A percentile compares a stretch with the other conserved stretches of the same genome.
phyloP scores from a whole-genome alignment of 345 rosid species.

The Firmiana major region DNA sequence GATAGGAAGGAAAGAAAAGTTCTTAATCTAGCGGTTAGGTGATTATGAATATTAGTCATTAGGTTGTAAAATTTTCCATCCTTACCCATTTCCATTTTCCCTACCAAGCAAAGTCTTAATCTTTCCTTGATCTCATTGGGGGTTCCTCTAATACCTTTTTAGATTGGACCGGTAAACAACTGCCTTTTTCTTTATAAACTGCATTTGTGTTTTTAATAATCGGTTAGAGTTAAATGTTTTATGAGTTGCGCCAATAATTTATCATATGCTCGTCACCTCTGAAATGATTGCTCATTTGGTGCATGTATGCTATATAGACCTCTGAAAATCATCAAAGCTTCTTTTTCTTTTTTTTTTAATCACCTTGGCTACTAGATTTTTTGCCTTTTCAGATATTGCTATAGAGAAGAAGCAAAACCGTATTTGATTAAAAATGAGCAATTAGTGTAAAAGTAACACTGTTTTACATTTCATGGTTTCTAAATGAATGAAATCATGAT shows the following conservation, averaged over 20 bases:
- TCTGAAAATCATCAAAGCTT: neutral
- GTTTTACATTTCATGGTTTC: neutral
- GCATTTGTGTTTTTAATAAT: neutral
- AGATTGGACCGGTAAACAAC: neutral
- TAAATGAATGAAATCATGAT: neutral
- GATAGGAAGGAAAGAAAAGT: neutral
- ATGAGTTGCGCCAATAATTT: neutral
- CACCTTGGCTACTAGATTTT: neutral
- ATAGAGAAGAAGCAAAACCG: no score
- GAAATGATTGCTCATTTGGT: neutral
- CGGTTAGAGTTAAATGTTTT: neutral
- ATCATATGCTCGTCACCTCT: neutral
- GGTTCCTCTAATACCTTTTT: neutral
- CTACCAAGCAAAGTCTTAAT: neutral
- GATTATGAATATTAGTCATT: neutral
- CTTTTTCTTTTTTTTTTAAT: no score
- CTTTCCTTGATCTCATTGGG: neutral
- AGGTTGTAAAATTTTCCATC: neutral
- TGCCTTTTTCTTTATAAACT: neutral
- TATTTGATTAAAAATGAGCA: neutral
- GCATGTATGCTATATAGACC: neutral
- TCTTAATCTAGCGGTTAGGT: neutral
- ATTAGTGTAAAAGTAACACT: neutral
- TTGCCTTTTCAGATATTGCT: no score
- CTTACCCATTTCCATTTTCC: neutral